phyloP scores from a whole-genome alignment of 345 rosid species.

The Lepidium africanum region DNA sequence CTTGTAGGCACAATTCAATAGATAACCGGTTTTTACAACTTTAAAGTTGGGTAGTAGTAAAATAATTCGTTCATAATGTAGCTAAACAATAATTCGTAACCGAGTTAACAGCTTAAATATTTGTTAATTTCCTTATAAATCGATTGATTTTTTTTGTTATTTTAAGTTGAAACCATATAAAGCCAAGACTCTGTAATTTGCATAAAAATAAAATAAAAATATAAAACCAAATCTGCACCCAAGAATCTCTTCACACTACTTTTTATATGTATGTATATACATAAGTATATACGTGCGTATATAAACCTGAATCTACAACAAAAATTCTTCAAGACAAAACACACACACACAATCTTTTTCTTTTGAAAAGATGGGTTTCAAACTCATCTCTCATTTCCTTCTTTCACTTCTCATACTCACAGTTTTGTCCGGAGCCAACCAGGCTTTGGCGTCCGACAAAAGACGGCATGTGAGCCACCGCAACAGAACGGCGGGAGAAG shows the following conservation, averaged over 20 bases:
- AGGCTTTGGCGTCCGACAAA: conserved; percentile 9
- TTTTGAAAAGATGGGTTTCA: conserved; percentile 29
- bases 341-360: background rate
- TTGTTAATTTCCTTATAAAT: background rate
- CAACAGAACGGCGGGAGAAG: background rate
- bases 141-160: background rate
- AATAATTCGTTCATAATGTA: background rate
- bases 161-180: background rate
- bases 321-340: background rate
- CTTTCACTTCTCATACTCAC: conserved; percentile 16
- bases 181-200: background rate
- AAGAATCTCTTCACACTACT: conserved; percentile 15
- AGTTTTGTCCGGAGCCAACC: background rate
- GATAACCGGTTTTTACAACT: background rate
- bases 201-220: too few species aligned
- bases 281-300: conserved; percentile 7
- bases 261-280: background rate
- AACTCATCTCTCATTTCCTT: conserved; percentile 11
- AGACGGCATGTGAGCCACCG: background rate
- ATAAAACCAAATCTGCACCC: background rate
- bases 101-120: background rate
- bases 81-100: background rate
- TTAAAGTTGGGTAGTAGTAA: background rate
- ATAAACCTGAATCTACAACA: conserved; percentile 4
- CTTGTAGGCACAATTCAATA: too few species aligned